Evolutionary conservation across 1,284 basidiomycete species (phyloP).

Genomic region (Moesziomyces sp.): DNA sequence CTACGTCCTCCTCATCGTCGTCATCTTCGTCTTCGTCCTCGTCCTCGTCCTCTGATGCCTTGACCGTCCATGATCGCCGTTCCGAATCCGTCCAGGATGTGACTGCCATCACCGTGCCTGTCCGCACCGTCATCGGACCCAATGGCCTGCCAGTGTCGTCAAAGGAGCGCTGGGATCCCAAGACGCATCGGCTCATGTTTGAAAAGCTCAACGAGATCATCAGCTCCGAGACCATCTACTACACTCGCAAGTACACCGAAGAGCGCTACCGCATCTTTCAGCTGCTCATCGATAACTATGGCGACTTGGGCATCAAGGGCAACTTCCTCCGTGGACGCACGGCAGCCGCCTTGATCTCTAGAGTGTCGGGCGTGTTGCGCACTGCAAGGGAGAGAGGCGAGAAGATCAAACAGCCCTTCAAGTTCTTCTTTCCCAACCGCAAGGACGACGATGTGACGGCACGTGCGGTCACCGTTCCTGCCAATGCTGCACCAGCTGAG

Average conservation of each 20-base stretch:
- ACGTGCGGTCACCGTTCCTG: conserved; percentile 12
- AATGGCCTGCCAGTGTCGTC: conserved; percentile 35
- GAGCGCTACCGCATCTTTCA: conserved; percentile 42
- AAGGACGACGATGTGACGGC: conserved; percentile 19
- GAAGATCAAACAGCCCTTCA: conserved; percentile 44
- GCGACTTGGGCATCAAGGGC: conserved; percentile 36
- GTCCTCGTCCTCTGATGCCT: conserved; percentile 4
- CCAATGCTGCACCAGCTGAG: neutral
- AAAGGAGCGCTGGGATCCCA: conserved; percentile 40
- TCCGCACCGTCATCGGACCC: conserved; percentile 27
- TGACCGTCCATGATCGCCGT: conserved; percentile 2
- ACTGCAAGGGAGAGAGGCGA: conserved; percentile 30
- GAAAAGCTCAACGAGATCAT: conserved; percentile 50
- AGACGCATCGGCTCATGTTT: conserved; percentile 43
- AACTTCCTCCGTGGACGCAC: conserved; percentile 39
- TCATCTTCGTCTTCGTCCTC: conserved; percentile 9
- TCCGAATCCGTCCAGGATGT: conserved; percentile 39
- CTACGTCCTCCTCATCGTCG: conserved; percentile 12
- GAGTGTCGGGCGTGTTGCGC: conserved; percentile 30
- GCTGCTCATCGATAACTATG: conserved; percentile 37
- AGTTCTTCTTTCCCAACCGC: conserved; percentile 42
- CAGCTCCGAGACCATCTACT: conserved; percentile 28
- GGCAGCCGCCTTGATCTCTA: conserved; percentile 29
- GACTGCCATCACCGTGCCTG: conserved; percentile 23
- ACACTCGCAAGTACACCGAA: conserved; percentile 34